Base-by-base conservation (phyloP, 177 flowering plant genomes). In the Vitis hybrid region DNA sequence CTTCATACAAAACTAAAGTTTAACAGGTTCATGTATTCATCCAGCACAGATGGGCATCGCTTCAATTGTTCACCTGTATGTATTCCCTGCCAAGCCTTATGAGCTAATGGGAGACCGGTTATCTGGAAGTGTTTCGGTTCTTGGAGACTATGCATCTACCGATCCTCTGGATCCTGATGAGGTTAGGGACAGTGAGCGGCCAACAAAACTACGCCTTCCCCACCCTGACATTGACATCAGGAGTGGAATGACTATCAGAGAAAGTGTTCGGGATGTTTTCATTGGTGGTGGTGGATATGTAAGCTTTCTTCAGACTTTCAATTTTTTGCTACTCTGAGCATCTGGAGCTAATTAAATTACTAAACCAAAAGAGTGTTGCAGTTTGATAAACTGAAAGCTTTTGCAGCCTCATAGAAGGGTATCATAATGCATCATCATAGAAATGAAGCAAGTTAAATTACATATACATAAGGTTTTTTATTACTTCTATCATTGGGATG, bases 21-120 rank as follows among this genome's bases (percentile, higher is more conserved):
- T 85, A 80, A 83, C 78, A 81, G 32, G 52, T 69, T 5, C 72
- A 15, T 81, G 52, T 88, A 76, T 87, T 83, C 72, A 74, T 89
- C 87, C 97, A 90, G 94, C 82, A 77, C 99, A 96, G 99, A 96
- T 96, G 98, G 91, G 87, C 57, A 79, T 94, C 84, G 99, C 98
- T 83, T 85, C 97, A 60, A 62, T 87, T 23, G 93, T 92, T 77
- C 99, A 96, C 86, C 86, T 96, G 23, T 92, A 85, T 78, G 99
- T 96, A 15, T 96, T 88, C 75, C 97, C 99, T 66, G 89, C 97
- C 51, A 88, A 87, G 76, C 98, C 98, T 13, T 96, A 96, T 66
- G 91, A 86, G 71, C 77, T 86, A 66, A 86, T 93, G 97, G 97
- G 95, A 64, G 97, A 92, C n/a, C 82, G 75, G 30, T 73, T 71